phyloP scores from a whole-genome alignment of 2,329 filamentous ascomycete genomes.

The Cladosporium colombiae region DNA sequence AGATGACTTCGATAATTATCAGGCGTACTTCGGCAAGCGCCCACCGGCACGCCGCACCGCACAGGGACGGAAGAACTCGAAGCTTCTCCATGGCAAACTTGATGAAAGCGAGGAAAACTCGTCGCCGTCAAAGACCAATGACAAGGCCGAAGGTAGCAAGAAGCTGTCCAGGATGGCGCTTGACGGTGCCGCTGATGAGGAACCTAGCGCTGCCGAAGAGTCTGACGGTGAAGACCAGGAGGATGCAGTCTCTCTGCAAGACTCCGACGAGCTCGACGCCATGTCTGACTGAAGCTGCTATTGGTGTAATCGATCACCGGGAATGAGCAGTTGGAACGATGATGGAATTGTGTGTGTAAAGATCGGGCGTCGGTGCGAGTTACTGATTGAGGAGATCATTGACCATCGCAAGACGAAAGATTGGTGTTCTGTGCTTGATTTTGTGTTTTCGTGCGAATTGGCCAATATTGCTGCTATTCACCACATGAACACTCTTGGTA shows the following conservation, averaged over 20 bases:
- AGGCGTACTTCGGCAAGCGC: conserved; percentile 33
- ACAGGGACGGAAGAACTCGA: conserved; percentile 24
- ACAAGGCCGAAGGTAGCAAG: conserved; percentile 17
- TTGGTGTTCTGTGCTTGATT: background rate
- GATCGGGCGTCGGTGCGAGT: background rate
- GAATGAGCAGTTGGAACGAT: background rate
- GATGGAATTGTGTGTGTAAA: background rate
- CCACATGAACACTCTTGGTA: background rate
- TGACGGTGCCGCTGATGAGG: conserved; percentile 19
- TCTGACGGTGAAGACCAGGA: conserved; percentile 8
- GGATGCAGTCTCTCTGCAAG: conserved; percentile 30
- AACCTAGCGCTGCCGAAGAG: conserved; percentile 20
- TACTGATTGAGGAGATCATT: background rate
- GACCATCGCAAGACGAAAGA: background rate
- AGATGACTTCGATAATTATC: conserved; percentile 32
- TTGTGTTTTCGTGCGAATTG: background rate
- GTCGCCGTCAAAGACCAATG: conserved; percentile 11
- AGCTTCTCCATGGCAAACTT: background rate
- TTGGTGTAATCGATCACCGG: background rate
- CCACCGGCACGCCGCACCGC: conserved; percentile 31
- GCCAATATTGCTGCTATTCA: background rate
- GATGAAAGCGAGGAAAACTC: conserved; percentile 19
- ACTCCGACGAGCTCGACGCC: conserved; percentile 32
- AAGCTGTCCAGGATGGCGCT: conserved; percentile 23
- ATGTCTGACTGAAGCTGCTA: conserved; percentile 26